A percentile compares a stretch with the other conserved stretches of the same genome.
Conservation (phyloP, 176 grass and related monocot species). For the Neostapfia colusana region DNA sequence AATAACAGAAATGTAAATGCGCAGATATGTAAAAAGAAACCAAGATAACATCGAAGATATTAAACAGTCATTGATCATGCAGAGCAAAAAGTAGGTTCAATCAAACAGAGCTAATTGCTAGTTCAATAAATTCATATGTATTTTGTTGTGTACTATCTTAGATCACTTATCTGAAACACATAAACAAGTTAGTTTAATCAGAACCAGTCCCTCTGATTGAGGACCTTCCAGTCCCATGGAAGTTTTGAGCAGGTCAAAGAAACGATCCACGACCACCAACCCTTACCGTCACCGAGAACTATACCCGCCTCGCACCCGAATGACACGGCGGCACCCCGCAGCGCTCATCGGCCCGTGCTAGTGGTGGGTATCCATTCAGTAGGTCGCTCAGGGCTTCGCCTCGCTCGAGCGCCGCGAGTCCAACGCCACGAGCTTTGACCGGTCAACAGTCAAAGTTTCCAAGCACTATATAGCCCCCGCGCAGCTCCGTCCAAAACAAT, state of each 20-base stretch:
- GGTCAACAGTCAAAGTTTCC: constrained; percentile 79
- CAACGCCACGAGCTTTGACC: constrained; percentile 86
- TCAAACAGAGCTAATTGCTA: background rate
- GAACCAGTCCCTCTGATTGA: constrained; percentile 19
- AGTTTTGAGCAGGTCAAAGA: constrained; percentile 62
- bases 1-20: background rate
- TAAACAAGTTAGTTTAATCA: background rate
- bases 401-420: constrained; percentile 57
- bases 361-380: constrained; percentile 15
- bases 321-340: background rate
- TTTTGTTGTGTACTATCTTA: background rate
- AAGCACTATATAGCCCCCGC: constrained; percentile 52
- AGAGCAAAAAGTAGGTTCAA: background rate
- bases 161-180: background rate
- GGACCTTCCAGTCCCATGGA: constrained; percentile 10
- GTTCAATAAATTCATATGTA: background rate
- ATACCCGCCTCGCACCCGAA: constrained; percentile 23
- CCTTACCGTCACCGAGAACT: background rate
- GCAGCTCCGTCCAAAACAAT: constrained; percentile 42
- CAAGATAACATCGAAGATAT: background rate
- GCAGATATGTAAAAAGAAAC: background rate
- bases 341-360: background rate
- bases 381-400: background rate
- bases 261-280: constrained; percentile 43
- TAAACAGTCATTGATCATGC: background rate